Evolutionary conservation across 208 protist genomes (phyloP).

Genomic region (Crithidia expoeki): DNA sequence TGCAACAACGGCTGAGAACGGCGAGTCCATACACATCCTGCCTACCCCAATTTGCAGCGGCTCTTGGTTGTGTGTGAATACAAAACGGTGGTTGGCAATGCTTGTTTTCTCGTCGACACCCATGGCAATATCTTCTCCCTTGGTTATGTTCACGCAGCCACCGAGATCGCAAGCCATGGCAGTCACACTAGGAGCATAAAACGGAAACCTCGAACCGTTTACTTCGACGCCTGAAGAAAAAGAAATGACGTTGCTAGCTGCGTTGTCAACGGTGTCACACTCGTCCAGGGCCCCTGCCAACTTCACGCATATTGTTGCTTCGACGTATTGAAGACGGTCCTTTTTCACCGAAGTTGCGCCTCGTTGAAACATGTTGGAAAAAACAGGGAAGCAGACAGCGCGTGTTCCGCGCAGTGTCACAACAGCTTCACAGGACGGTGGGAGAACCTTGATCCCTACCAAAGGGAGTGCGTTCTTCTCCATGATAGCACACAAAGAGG

Average conservation of each 20-base stretch:
- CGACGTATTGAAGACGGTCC: slow-evolving; percentile 74
- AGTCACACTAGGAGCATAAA: slow-evolving; percentile 65
- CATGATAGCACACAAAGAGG: slow-evolving; percentile 64
- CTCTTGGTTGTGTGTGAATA: slow-evolving; percentile 64
- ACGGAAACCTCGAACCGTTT: slow-evolving; percentile 81
- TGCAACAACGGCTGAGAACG: slow-evolving; percentile 42
- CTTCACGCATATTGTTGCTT: slow-evolving; percentile 58
- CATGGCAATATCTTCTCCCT: slow-evolving; percentile 43
- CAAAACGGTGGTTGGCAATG: slow-evolving; percentile 47
- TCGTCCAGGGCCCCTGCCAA: slow-evolving; percentile 35
- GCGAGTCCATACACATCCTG: slow-evolving; percentile 56
- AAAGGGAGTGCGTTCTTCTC: slow-evolving; percentile 52
- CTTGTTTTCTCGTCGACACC: slow-evolving; percentile 18
- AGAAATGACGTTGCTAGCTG: slow-evolving; percentile 22
- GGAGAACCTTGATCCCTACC: slow-evolving; percentile 76
- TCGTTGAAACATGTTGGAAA: slow-evolving; percentile 56
- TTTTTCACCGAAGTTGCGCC: slow-evolving; percentile 41
- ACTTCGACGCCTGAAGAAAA: slow-evolving; percentile 68
- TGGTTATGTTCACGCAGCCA: slow-evolving; percentile 55
- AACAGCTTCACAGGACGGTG: slow-evolving; percentile 48
- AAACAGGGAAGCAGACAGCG: slow-evolving; percentile 70
- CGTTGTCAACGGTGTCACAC: slow-evolving; percentile 25
- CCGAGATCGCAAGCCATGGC: slow-evolving; percentile 74
- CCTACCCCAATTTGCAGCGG: slow-evolving; percentile 70
- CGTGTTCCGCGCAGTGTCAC: slow-evolving; percentile 47